Base-by-base conservation (phyloP, 148 eudicot species). In the Chenopodium berlandieri region DNA sequence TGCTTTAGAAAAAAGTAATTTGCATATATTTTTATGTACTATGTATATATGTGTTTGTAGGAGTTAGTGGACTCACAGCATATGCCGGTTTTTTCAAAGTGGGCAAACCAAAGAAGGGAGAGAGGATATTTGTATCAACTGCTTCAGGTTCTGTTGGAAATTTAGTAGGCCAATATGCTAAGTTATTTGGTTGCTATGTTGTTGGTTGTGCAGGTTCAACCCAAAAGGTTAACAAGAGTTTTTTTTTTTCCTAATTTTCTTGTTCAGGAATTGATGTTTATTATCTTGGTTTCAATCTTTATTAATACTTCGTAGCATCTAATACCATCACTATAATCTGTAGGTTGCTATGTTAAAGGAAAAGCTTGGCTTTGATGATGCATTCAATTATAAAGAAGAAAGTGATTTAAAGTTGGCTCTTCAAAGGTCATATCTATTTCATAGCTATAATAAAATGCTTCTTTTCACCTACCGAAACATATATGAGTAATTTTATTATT, bases 111-210 rank as follows among this genome's bases (percentile, higher is more conserved):
- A 92, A 84, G 74, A 88, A 88, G 47, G 91, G 93, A 50, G 94
- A 91, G 74, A 89, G 67, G 64, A 84, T 92, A 37, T 89, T 92
- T 78, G 91, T 92, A n/a, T 91, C 96, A 37, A 84, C 91, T 79
- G 94, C 97, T 70, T 81, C 90, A 65, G 97, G 97, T 27, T 87
- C 94, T 11, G 90, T 88, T 2, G 97, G 90, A n/a, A 80, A 87
- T 85, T 71, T 90, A 47, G 96, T 92, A 5, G 92, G 96, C 16
- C 96, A 91, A 48, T 92, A 83, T 73, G 97, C 97, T 0, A 92
- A 92, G 81, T 84, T 87, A 52, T 79, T 76, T 30, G 92, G 94
- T 16, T 92, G 94, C 72, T 85, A 87, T 63, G 97, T 91, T 58
- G 97, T 92, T 23, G 97, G 94, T 52, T 85, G 92, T 58, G 90